Evolutionary conservation across 2,329 filamentous ascomycete species (phyloP), one percentile per base, ranked within the genome.

Genomic region (Colletotrichum melonis): DNA sequence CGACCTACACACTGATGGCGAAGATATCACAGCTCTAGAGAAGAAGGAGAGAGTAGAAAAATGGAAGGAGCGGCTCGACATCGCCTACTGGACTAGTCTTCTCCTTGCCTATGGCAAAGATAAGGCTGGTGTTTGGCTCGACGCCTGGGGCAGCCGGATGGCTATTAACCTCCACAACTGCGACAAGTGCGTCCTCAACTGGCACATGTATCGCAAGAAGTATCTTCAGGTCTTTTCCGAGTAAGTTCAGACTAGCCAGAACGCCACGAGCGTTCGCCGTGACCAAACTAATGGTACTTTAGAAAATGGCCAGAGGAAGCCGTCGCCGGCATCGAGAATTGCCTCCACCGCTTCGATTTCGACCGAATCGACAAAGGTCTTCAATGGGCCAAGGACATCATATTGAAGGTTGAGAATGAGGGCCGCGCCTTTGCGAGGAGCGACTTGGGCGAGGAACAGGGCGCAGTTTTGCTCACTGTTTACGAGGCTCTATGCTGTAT

Each of bases 401-500:
- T 92, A n/a, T 82, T 85, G 32, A 86, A 86, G 64, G 87, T 89
- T 4, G 86, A 89, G 65, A 81, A 83, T 52, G 80, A 83, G 9
- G 85, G 88, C 26, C 83, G 83, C 2, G 79, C 80, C 2, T 89
- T 89, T 80, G 85, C 84, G 59, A 86, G 86, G 54, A 78, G 82
- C 0, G 84, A 85, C 65, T 82, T 89, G 49, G 86, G 85, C 14
- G 83, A 84, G 24, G 80, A 87, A 7, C 83, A 89, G 32, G 84
- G 88, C 1, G 85, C 89, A 32, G 91, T 94, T 7, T 89, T 97
- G 63, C 89, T 97, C 72, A 92, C 94, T 12, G 90, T 98, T 35
- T 98, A 97, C 78, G 96, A 98, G 81, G 92, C 93, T 0, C 85
- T 98, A 64, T 97, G 95, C 81, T 97, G 93, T 81, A 91, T 95